Evolutionary conservation across 139 green algal genomes (phyloP).

Genomic region (Bryopsis sp.): DNA sequence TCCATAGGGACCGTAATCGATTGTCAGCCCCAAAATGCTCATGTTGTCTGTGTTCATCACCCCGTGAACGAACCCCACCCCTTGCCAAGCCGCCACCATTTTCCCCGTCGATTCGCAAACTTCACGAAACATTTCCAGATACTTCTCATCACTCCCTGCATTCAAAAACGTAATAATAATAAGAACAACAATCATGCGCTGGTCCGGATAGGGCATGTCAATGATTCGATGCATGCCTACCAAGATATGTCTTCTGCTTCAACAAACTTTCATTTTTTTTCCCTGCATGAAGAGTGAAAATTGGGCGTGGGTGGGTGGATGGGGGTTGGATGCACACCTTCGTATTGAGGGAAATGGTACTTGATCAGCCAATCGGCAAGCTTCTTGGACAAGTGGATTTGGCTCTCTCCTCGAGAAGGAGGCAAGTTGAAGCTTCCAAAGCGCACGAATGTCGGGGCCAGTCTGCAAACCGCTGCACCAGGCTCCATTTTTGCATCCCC

Average conservation of each 20-base stretch:
- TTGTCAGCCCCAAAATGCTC: slow-evolving; percentile 52
- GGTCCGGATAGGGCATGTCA: no score
- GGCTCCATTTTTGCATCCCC: slow-evolving; percentile 48
- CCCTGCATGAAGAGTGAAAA: neutral
- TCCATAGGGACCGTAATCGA: slow-evolving; percentile 54
- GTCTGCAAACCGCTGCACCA: slow-evolving; percentile 70
- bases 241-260: no score
- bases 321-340: slow-evolving; percentile 14
- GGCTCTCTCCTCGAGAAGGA: slow-evolving; percentile 31
- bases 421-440: slow-evolving; percentile 93
- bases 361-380: slow-evolving; percentile 75
- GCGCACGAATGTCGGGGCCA: slow-evolving; percentile 75
- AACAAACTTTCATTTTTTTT: no score
- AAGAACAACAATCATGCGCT: no score
- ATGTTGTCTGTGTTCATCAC: slow-evolving; percentile 99
- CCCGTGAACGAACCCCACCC: slow-evolving; percentile 74
- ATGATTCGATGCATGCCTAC: no score
- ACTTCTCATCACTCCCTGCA: slow-evolving; percentile 33
- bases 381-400: slow-evolving; percentile 40
- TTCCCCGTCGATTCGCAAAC: slow-evolving; percentile 54
- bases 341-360: slow-evolving; percentile 71
- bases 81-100: slow-evolving; percentile 80
- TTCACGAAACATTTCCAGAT: slow-evolving; percentile 48
- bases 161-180: no score
- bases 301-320: neutral